Conservation (phyloP, 2,329 filamentous ascomycete species). For the Septoria linicola region DNA sequence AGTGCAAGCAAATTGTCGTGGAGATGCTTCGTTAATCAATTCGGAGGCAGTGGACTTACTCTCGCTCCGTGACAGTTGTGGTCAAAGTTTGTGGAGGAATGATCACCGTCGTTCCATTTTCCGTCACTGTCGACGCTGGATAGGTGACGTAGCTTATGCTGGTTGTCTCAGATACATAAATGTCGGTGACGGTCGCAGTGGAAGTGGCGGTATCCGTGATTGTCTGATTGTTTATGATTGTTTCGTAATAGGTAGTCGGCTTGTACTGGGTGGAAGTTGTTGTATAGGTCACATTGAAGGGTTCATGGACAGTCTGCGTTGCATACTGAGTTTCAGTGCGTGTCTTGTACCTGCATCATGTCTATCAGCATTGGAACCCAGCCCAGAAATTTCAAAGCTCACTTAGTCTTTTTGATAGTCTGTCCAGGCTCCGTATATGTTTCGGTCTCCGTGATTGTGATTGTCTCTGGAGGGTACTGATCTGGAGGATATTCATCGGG, state of each 20-base stretch:
- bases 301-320: background rate
- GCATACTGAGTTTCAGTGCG: background rate
- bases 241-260: background rate
- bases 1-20: no score
- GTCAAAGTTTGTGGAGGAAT: background rate
- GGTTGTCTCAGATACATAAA: background rate
- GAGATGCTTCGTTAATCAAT: no score
- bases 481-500: background rate
- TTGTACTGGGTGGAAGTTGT: slow-evolving; percentile 1
- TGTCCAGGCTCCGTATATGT: background rate
- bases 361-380: background rate
- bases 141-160: background rate
- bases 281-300: background rate
- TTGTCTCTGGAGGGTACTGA: background rate
- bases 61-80: background rate
- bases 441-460: background rate
- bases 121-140: background rate
- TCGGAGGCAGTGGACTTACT: background rate
- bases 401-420: slow-evolving; percentile 3
- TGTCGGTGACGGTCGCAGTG: background rate
- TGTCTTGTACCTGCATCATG: background rate
- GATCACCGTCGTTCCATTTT: background rate
- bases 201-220: background rate
- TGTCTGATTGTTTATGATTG: background rate
- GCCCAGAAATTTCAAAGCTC: background rate